Percentiles rank a stretch among this genome's conserved stretches.
phyloP scores from a whole-genome alignment of 208 protist genomes.

The Leishmania amazonensis region DNA sequence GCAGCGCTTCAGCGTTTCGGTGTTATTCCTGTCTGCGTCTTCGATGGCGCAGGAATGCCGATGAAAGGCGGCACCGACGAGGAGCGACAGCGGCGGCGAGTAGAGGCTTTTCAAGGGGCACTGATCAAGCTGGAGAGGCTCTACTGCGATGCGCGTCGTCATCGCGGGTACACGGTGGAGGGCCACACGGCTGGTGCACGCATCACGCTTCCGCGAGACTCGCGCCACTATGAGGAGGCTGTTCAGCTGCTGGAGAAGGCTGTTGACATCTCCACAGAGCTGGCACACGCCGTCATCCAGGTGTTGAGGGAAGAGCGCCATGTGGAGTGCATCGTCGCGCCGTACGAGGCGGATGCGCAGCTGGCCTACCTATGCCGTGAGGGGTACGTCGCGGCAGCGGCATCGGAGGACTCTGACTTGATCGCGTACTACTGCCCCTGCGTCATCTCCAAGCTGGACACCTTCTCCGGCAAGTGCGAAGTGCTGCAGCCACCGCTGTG shows the following conservation, averaged over 20 bases:
- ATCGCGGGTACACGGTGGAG: neutral
- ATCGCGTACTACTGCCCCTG: constrained; percentile 95
- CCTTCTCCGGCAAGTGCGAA: constrained; percentile 45
- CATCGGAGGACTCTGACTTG: constrained; percentile 99
- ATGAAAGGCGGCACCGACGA: constrained; percentile 76
- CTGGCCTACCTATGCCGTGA: constrained; percentile 94
- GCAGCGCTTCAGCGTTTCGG: constrained; percentile 58
- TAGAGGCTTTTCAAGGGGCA: constrained; percentile 38
- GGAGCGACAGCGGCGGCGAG: constrained; percentile 44
- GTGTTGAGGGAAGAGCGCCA: constrained; percentile 60
- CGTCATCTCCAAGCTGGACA: constrained; percentile 80
- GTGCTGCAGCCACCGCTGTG: constrained; percentile 44
- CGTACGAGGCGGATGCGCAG: constrained; percentile 99
- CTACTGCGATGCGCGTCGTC: constrained; percentile 29
- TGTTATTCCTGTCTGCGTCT: constrained; percentile 78
- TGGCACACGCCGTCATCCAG: constrained; percentile 79
- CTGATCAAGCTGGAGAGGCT: constrained; percentile 45
- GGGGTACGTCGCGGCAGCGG: constrained; percentile 91
- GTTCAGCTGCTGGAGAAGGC: constrained; percentile 58
- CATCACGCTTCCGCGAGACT: constrained; percentile 11
- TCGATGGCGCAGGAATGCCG: constrained; percentile 82
- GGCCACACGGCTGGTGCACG: neutral
- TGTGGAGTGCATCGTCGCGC: constrained; percentile 96
- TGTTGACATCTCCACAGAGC: constrained; percentile 77
- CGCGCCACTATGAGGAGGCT: constrained; percentile 40